Evolutionary conservation across 331 rosid genomes (phyloP), one percentile per base, ranked within the genome.

Genomic region (Quercus lobata): DNA sequence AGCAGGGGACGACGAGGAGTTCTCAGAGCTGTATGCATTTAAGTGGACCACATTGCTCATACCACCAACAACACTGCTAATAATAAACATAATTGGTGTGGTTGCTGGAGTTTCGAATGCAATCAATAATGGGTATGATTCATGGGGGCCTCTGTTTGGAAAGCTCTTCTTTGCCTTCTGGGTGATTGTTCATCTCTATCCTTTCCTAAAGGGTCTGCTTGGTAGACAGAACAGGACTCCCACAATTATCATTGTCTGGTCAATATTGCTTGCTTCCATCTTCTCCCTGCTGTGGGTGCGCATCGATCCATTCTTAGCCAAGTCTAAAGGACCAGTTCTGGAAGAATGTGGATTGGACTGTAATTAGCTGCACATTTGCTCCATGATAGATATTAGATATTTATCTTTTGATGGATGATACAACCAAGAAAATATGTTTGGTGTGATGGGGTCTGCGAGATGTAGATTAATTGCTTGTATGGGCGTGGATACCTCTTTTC

Each of bases 311-410:
- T 80, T 84, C 72, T 81, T 81, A 54, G 63, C 82, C 71, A 80
- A 77, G 74, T 65, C 84, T 6, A 29, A 77, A 32, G 82, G 68
- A 27, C 87, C 82, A 0, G 25, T 73, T 46, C 75, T 84, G 53
- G 87, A 77, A 66, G 87, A 84, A 77, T 84, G 87, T 60, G 84
- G 80, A 56, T 80, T 84, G 81, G 84, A 84, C 37, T 84, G 87
- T 70, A 70, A 55, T 69, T 76, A 82, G 77, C 74, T 27, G 69
- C 84, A 9, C 66, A 72, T 60, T 30, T 14, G 76, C 21, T 27
- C 66, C 17, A 19, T 7, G 24, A 30, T 34, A 68, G 72, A 35
- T 68, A 5, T 19, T 18, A n/a, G 44, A 30, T 18, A 68, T 34
- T 32, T 66, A 8, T 68, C 25, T 34, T 34, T 34, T n/a, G 16